Evolutionary conservation across 2,329 filamentous ascomycete genomes (phyloP), one percentile per base, ranked within the genome.

Genomic region (Talaromyces sp.): DNA sequence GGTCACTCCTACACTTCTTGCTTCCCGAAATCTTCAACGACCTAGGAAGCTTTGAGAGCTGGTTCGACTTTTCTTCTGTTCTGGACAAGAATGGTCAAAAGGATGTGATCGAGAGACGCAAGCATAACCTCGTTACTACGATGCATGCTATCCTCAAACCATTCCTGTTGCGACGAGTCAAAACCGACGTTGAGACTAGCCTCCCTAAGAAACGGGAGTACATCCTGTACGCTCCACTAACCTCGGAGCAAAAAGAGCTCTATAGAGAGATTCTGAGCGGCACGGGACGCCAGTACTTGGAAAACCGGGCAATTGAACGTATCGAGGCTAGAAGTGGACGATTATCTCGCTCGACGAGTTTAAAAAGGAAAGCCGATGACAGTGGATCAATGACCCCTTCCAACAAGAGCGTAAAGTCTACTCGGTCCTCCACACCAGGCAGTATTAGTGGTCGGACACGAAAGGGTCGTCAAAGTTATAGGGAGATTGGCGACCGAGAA

Each of bases 131-230:
- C 1, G 87, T 95, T 1, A 86, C 91, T 53, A 96, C 93, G 62
- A 89, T 99, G 58, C 94, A 99, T 68, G 84, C 93, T 0, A 92
- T 99, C 22, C 75, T 99, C 0, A 96, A 97, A 65, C 94, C 94
- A 0, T 87, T 99, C 65, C 78, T 99, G 1, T 79, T 99, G 1
- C 84, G 94, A 1, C 83, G 94, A 17, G 83, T 99, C 62, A 99
- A 99, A 74, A 88, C 90, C 0, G 94, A 99, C 67, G 94, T 99
- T 0, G 93, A 96, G 56, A 87, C 87, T 2, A 84, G 91, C 50
- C 80, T 99, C n/a, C 94, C 94, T 0, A 95, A 93, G 74, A 99
- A 99, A 77, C 84, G 94, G 28, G 94, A 99, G 71, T 99, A 99
- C 64, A 89, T 99, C 2, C 77, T 99, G 0, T 97, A 94, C 66